These are phyloP conservation scores for Neolentinus lepideus DNA, from an alignment of 1,284 basidiomycete species.

Conservation along the genomic window DNA sequence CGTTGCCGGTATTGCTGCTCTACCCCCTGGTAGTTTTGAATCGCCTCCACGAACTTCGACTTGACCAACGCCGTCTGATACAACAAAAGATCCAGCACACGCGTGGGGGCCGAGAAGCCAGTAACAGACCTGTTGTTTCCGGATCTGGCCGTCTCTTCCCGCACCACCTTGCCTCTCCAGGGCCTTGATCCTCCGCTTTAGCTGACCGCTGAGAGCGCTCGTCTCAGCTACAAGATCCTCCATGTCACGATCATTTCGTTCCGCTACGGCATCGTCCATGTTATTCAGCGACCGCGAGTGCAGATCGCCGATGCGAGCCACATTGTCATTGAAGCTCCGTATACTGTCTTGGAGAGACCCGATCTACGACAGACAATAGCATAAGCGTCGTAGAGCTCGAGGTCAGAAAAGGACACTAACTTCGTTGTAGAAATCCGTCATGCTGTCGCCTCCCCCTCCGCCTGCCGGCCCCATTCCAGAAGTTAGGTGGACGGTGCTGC, in stretches of 20 bases:
- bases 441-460: conserved; percentile 38
- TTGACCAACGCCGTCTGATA: conserved; percentile 57
- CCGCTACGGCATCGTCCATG: conserved; percentile 62
- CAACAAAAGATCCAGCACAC: not conserved
- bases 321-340: conserved; percentile 62
- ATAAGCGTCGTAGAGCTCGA: not conserved
- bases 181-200: conserved; percentile 76
- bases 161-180: conserved; percentile 67
- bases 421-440: conserved; percentile 72
- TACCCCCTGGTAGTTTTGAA: conserved; percentile 76
- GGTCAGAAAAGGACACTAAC: conserved; percentile 27
- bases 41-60: conserved; percentile 54
- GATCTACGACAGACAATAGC: conserved; percentile 34
- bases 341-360: conserved; percentile 69
- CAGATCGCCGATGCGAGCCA: conserved; percentile 60
- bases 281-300: conserved; percentile 76
- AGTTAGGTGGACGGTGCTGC: conserved; percentile 44
- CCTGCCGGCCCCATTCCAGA: conserved; percentile 19
- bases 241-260: conserved; percentile 57
- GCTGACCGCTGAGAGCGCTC: conserved; percentile 61
- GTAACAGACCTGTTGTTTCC: conserved; percentile 69
- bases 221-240: conserved; percentile 76
- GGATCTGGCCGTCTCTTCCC: conserved; percentile 74
- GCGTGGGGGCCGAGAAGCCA: conserved; percentile 19
- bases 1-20: conserved; percentile 82